Evolutionary conservation across 371 early-diverging fungal species (phyloP), one percentile per base, ranked within the genome.

Genomic region (Rhizomucor miehei): DNA sequence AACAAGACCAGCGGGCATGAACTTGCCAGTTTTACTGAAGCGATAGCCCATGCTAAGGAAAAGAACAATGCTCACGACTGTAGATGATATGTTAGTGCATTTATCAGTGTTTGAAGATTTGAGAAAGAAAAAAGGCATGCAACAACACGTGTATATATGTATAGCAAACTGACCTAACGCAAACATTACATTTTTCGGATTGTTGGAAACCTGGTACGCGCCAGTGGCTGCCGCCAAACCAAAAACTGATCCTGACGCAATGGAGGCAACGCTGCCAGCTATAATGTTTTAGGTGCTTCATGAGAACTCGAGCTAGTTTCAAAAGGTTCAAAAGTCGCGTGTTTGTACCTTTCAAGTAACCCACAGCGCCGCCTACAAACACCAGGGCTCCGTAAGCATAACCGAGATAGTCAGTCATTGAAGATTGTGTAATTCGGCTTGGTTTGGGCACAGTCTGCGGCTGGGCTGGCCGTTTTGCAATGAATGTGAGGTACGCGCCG

Each of bases 1-100:
- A 2, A 85, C 74, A 44, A 84, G 60, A 6, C 85, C 85, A 14
- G 81, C 85, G 3, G 85, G 84, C 85, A 87, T 85, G 44, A 83
- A 73, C 64, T 82, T 83, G 8, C 73, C 73, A 43, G 76, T 76
- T 24, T 69, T 66, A 39, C 64, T 51, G 52, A 75, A 87, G 20
- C 85, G 80, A 5, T 60, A 43, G 10, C 82, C 85, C 87, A 85
- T 87, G 6, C 81, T 73, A 2, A 73, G 23, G n/a, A 77, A 54
- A 13, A 87, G 61, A 0, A 68, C 40, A 16, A 73, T 24, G 59
- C 78, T 79, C n/a, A 77, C 63, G 4, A 54, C 71, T 65, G 60
- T 53, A 6, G 3, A 16, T 37, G n/a, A 48, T 40, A 11, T 37
- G 23, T 12, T 38, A 44, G n/a, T n/a, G n/a, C n/a, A n/a, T n/a